phyloP scores from a whole-genome alignment of 2,329 filamentous ascomycete genomes.

The Clarireedia hainanense region DNA sequence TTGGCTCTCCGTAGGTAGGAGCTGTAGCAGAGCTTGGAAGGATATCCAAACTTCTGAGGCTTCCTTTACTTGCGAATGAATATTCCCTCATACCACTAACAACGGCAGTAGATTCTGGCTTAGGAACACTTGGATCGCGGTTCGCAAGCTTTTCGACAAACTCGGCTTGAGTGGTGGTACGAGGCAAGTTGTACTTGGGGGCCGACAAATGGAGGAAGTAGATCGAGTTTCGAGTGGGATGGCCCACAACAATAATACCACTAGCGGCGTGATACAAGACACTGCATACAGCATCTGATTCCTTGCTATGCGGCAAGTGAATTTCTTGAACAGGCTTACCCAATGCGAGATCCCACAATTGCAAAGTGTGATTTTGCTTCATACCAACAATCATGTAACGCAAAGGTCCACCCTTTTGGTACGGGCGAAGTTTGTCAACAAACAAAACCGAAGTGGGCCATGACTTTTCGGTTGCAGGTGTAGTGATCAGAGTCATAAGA shows the following conservation, averaged over 20 bases:
- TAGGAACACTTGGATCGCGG: constrained; percentile 65
- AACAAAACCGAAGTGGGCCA: constrained; percentile 95
- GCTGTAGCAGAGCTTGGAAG: constrained; percentile 62
- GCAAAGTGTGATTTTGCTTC: constrained; percentile 98
- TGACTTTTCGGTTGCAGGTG: constrained; percentile 81
- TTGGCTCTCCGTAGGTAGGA: constrained; percentile 54
- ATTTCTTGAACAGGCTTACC: constrained; percentile 95
- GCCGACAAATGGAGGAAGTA: constrained; percentile 96
- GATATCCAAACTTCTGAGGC: constrained; percentile 85
- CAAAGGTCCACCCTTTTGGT: constrained; percentile 79
- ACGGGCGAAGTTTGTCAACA: constrained; percentile 91
- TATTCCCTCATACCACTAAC: constrained; percentile 96
- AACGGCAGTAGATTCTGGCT: constrained; percentile 90
- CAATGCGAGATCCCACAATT: constrained; percentile 95
- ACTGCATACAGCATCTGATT: constrained; percentile 96
- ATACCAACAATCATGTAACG: constrained; percentile 95
- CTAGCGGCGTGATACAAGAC: constrained; percentile 88
- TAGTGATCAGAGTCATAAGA: constrained; percentile 78
- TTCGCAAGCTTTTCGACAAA: constrained; percentile 74
- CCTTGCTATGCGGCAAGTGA: constrained; percentile 90
- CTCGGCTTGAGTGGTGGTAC: constrained; percentile 75
- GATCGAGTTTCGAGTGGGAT: constrained; percentile 93
- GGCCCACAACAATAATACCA: constrained; percentile 89
- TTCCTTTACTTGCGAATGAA: constrained; percentile 78
- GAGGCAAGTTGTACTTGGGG: constrained; percentile 77